Evolutionary conservation across 805 yeast genomes (phyloP).

Genomic region (Saccharomycopsis schoenii): DNA sequence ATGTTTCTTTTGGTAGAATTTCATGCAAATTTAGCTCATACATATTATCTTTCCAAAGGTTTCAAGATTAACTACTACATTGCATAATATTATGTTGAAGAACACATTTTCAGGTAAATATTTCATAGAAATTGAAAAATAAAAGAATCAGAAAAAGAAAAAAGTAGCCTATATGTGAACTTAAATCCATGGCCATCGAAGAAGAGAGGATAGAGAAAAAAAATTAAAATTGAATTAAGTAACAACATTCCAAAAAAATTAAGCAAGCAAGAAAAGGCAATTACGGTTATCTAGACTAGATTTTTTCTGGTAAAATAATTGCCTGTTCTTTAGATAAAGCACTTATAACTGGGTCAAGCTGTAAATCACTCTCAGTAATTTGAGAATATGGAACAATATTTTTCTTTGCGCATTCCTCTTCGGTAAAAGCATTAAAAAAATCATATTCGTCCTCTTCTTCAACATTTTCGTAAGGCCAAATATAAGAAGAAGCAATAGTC

Average conservation of each 20-base stretch:
- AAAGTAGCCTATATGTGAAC: not conserved
- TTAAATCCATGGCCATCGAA: not conserved
- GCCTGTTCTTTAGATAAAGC: constrained; percentile 1
- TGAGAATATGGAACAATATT: constrained; percentile 26
- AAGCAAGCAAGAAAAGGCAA: not conserved
- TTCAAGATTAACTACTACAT: too few species aligned
- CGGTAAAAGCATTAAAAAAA: constrained; percentile 30
- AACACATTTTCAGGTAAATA: too few species aligned
- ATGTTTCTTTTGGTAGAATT: too few species aligned
- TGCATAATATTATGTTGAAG: too few species aligned
- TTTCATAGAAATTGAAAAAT: too few species aligned
- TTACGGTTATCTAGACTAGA: not conserved
- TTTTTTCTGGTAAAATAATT: constrained; percentile 1
- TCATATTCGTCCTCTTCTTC: constrained; percentile 32
- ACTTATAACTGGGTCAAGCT: not conserved
- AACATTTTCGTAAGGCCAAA: constrained; percentile 30
- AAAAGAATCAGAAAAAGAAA: too few species aligned
- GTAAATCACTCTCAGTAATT: not conserved
- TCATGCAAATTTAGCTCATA: too few species aligned
- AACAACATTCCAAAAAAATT: not conserved
- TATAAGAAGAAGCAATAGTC: constrained; percentile 27
- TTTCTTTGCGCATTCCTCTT: constrained; percentile 27
- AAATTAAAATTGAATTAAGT: not conserved
- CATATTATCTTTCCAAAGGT: too few species aligned
- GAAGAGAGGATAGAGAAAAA: not conserved